Evolutionary conservation across 2,329 filamentous ascomycete species (phyloP).

Genomic region (Nemania sp.): DNA sequence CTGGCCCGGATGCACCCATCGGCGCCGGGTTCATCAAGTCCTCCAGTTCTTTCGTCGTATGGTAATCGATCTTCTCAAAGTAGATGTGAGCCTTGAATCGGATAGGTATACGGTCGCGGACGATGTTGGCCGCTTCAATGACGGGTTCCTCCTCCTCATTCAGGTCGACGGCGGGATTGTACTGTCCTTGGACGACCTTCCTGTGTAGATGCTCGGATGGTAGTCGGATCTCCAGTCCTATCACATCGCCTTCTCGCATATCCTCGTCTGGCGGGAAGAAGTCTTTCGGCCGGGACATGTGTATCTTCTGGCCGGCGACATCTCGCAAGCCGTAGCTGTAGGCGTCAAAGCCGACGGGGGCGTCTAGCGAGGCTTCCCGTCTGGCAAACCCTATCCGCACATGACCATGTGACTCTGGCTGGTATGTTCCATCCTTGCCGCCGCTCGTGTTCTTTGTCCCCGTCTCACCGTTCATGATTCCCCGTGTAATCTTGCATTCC

Average conservation of each 20-base stretch:
- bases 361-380: conserved; percentile 79
- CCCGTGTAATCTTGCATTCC: conserved; percentile 87
- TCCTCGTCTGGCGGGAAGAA: conserved; percentile 81
- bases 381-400: conserved; percentile 88
- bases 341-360: conserved; percentile 83
- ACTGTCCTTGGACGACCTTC: conserved; percentile 84
- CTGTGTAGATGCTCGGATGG: conserved; percentile 84
- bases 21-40: conserved; percentile 76
- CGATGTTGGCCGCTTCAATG: conserved; percentile 74
- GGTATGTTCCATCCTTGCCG: conserved; percentile 45
- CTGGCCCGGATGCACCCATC: conserved; percentile 46
- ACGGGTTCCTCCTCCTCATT: conserved; percentile 60
- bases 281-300: conserved; percentile 90
- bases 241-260: conserved; percentile 87
- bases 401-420: conserved; percentile 58
- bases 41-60: conserved; percentile 84
- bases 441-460: conserved; percentile 51
- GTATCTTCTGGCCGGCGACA: conserved; percentile 85
- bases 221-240: conserved; percentile 85
- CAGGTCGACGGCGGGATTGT: conserved; percentile 82
- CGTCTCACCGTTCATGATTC: conserved; percentile 42
- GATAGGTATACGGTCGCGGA: conserved; percentile 93
- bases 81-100: conserved; percentile 92
- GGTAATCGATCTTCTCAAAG: conserved; percentile 91
- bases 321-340: conserved; percentile 96